Base-by-base conservation (phyloP, 1,284 basidiomycete genomes). In the Cystobasidium slooffiae region DNA sequence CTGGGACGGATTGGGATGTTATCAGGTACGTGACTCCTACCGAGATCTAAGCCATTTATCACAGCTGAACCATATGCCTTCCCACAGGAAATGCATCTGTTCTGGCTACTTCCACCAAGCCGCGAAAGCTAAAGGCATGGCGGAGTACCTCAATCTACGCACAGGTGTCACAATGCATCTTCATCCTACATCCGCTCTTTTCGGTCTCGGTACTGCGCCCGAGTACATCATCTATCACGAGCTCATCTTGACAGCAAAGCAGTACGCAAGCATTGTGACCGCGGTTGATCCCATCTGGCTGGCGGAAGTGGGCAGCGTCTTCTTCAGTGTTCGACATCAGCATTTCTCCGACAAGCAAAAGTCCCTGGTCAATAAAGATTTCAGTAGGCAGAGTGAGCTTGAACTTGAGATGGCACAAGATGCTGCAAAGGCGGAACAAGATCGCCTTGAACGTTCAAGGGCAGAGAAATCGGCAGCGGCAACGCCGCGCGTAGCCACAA, bases 41-140 rank as follows among this genome's bases (percentile, higher is more conserved):
- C n/a, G n/a, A n/a, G n/a, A n/a, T n/a, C n/a, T n/a, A n/a, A n/a
- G n/a, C n/a, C n/a, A n/a, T n/a, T n/a, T n/a, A n/a, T n/a, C n/a
- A n/a, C n/a, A n/a, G n/a, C n/a, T n/a, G n/a, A n/a, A n/a, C n/a
- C n/a, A n/a, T n/a, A n/a, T n/a, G n/a, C n/a, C n/a, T n/a, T n/a
- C n/a, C n/a, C n/a, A n/a, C n/a, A 94, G 96, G 81, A 99, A 97
- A 87, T 94, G 94, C 24, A 98, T 99, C 79, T 91, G 94, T 58
- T 92, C 95, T 16, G 97, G 96, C 31, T 99, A 98, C 84, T 99
- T 99, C 87, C 97, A 99, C 83, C 97, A 99, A 83, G 95, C 97
- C 0, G 96, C 96, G 9, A 86, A 94, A 77, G 95, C 97, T 52
- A 99, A 98, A 84, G 96, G 96, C 81, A 97, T 99, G 76, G 97